Base-by-base conservation (phyloP, 306 rosid genomes). In the Crotalaria pallida region DNA sequence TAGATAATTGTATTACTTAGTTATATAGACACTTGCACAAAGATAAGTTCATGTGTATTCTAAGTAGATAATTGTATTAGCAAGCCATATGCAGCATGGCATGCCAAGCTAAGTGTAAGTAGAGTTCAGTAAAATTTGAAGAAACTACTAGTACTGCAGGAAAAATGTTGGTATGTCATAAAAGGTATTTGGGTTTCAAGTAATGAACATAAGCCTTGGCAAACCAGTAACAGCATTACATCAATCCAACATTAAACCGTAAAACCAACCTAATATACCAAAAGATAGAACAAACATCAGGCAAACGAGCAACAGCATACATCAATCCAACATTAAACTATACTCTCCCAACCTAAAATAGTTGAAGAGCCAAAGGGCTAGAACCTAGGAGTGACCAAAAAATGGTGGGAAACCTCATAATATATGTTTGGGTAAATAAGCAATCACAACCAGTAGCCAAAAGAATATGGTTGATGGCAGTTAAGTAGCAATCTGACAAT, bases 371-470 rank as follows among this genome's bases (percentile, higher is more conserved):
- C 47, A 48, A 62, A 56, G 56, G 68, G 19, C 68, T 45, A 17
- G 12, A 58, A 44, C 33, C 67, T 33, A 31, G 13, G 31, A 62
- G 58, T 43, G 48, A 69, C 11, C 51, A 41, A 58, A 66, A 15
- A 40, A 52, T 15, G 43, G 48, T 19, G 59, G 49, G 3, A 40
- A 21, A 26, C 55, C 66, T 10, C 59, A 41, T 12, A 57, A 50
- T 13, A 49, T 3, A 66, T 4, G 24, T 10, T 38, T 31, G 10
- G 49, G 29, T 12, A 13, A 49, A 16, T 7, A 66, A 58, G 65
- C 38, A 78, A 26, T n/a, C 44, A 70, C 64, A 3, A 16, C 40
- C 58, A 48, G 53, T 26, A 34, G 51, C 68, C 21, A 63, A 67
- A 56, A 53, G 29, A 44, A 34, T 51, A 38, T 22, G n/a, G 21